Evolutionary conservation across 83 land plant genomes (phyloP).

Genomic region (Picea abies): DNA sequence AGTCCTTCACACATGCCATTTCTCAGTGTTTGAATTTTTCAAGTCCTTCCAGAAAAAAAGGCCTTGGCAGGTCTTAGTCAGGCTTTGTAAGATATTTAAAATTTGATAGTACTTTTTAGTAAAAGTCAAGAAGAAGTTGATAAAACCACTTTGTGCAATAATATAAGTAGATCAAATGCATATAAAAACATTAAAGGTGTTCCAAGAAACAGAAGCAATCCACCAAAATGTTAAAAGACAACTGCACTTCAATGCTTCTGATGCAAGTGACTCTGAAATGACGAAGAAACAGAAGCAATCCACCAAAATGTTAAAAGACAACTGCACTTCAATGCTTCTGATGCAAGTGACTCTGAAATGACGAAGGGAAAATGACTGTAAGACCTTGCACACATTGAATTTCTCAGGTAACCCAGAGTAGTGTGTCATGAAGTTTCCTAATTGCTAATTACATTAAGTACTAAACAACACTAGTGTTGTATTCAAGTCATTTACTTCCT

Average conservation of each 20-base stretch:
- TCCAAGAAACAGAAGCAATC: neutral
- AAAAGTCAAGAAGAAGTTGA: too few species aligned
- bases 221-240: neutral
- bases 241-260: neutral
- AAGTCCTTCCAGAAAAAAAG: too few species aligned
- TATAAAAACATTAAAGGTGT: too few species aligned
- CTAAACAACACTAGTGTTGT: neutral
- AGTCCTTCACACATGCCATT: too few species aligned
- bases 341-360: neutral
- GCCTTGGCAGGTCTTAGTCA: too few species aligned
- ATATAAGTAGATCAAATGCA: too few species aligned
- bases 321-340: neutral
- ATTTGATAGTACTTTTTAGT: too few species aligned
- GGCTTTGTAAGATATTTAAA: too few species aligned
- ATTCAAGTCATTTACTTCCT: neutral
- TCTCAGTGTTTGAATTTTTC: too few species aligned
- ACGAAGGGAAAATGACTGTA: neutral
- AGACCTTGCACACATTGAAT: too few species aligned
- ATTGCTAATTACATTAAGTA: neutral
- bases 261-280: neutral
- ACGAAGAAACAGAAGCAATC: too few species aligned
- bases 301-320: neutral
- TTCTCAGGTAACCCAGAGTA: neutral
- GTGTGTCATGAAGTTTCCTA: neutral
- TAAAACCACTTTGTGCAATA: too few species aligned